Base-by-base conservation (phyloP, 108 stramenopile genomes). In the Stephanodiscus triporus region DNA sequence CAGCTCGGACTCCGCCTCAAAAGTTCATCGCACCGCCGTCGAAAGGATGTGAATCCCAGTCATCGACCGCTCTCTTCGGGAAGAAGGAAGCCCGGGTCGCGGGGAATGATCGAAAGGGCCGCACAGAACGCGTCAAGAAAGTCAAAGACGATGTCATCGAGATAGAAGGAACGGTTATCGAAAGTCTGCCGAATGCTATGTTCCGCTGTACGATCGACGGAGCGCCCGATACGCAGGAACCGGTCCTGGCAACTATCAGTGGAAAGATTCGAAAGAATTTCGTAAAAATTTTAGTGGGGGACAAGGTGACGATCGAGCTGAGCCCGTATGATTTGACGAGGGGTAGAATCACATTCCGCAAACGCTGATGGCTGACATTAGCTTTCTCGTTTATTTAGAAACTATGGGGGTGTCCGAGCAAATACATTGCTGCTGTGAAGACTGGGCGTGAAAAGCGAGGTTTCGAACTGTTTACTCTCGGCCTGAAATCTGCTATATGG, bases 261-360 rank as follows among this genome's bases (percentile, higher is more conserved):
- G 97, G 97, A 17, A 95, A 95, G 80, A 97, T 97, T 72, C 79
- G 97, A 42, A 95, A 95, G 79, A 92, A 92, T 74, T 94, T 85
- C 75, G 94, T 97, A 54, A 94, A 94, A 63, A 96, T 97, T 70
- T 76, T 97, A 51, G 95, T 96, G 27, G 97, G 97, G 50, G 97
- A 97, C 63, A 89, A 81, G 60, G 97, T 97, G 2, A 88, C 89
- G 50, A 87, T 97, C 67, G 97, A 97, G 78, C 73, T 97, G 56
- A 93, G 91, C 84, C 92, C 94, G 24, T 96, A 97, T 81, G 97
- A 97, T 85, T 86, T 95, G 77, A 95, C 97, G 23, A 80, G 95
- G n/a, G 97, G 97, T 30, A 77, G 97, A 55, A 97, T 97, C 68
- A 94, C 95, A 13, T 97, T 92, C 79, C 86, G 97, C 61, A 88